phyloP scores from a whole-genome alignment of 2,329 filamentous ascomycete genomes.

The Monosporascus sp. region DNA sequence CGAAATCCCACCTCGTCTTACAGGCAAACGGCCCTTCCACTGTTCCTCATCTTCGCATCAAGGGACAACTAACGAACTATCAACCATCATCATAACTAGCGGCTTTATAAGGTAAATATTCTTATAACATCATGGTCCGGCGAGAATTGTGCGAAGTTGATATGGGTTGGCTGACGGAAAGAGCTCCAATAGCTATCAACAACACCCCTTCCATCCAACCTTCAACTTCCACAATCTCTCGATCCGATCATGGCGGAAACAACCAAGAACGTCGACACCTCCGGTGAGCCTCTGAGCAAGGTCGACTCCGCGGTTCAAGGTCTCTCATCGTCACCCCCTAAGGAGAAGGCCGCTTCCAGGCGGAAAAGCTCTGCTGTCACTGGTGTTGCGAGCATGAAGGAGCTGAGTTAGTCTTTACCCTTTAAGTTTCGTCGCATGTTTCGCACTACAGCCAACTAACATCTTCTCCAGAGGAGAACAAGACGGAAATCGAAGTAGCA shows the following conservation, averaged over 20 bases:
- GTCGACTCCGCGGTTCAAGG: conserved; percentile 89
- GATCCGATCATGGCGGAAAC: conserved; percentile 4
- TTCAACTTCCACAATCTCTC: conserved; percentile 1
- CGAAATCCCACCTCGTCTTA: conserved; percentile 7
- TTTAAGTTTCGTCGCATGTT: too few relatives aligned
- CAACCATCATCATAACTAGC: not conserved
- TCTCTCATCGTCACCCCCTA: conserved; percentile 61
- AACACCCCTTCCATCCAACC: not conserved
- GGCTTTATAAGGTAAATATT: not conserved
- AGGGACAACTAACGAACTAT: not conserved
- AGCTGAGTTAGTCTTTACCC: too few relatives aligned
- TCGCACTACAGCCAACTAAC: too few relatives aligned
- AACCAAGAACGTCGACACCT: not conserved
- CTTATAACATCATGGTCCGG: too few relatives aligned
- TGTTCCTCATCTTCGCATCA: not conserved
- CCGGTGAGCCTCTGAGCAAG: conserved; percentile 62
- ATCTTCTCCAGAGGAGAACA: too few relatives aligned
- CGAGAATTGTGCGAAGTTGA: not conserved
- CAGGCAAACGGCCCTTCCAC: conserved; percentile 2
- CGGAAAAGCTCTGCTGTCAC: conserved; percentile 68
- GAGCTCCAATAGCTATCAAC: not conserved
- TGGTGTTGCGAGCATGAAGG: conserved; percentile 77
- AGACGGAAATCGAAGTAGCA: too few relatives aligned
- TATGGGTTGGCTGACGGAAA: not conserved
- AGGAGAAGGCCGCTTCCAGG: conserved; percentile 58